Evolutionary conservation across 1,284 basidiomycete species (phyloP).

Genomic region (Boletus sp.): DNA sequence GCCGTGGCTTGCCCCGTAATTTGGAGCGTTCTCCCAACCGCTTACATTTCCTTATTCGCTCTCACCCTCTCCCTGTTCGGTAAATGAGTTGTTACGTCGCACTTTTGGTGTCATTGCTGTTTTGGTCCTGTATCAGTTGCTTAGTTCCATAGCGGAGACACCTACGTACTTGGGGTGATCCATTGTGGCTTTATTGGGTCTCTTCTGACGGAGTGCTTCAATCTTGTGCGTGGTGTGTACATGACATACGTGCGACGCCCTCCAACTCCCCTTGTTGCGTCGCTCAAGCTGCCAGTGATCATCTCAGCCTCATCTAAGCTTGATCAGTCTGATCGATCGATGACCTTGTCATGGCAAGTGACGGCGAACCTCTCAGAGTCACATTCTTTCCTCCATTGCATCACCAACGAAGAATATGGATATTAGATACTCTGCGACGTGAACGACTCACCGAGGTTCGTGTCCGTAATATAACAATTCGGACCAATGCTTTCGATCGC

Average conservation of each 20-base stretch:
- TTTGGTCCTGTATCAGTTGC: constrained; percentile 19
- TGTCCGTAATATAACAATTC: constrained; percentile 2
- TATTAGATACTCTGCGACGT: constrained; percentile 58
- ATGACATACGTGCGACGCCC: constrained; percentile 3
- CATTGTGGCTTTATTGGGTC: constrained; percentile 25
- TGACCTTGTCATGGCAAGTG: constrained; percentile 17
- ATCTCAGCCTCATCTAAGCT: not conserved
- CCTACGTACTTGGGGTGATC: not conserved
- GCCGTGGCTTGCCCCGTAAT: not conserved
- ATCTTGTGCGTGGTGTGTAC: constrained; percentile 4
- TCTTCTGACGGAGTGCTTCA: constrained; percentile 19
- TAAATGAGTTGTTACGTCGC: not conserved
- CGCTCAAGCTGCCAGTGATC: not conserved
- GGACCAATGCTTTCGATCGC: not conserved
- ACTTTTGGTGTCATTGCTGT: constrained; percentile 11
- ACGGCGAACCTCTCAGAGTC: constrained; percentile 45
- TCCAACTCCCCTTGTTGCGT: not conserved
- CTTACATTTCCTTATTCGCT: constrained; percentile 12
- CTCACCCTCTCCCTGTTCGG: not conserved
- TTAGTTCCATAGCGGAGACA: not conserved
- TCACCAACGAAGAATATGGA: constrained; percentile 68
- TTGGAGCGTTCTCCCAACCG: not conserved
- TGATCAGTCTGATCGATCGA: constrained; percentile 5
- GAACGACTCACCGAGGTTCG: constrained; percentile 58
- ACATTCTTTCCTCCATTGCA: constrained; percentile 71